Base-by-base conservation (phyloP, 2,329 filamentous ascomycete species). In the Trichoderma sp. region DNA sequence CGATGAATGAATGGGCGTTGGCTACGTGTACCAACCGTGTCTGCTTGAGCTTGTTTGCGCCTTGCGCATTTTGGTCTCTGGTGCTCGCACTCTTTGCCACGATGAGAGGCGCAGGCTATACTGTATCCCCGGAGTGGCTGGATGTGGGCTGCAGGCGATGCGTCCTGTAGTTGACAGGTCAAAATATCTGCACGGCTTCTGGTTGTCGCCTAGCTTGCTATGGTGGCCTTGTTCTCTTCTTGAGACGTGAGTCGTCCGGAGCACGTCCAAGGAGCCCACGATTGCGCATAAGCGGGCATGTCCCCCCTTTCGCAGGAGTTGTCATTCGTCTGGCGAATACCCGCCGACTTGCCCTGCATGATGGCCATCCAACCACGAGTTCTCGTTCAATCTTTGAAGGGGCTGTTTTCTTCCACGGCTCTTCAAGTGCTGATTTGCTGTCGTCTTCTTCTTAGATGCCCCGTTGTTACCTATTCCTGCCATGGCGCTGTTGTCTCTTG, bases 1-100 rank as follows among this genome's bases (percentile, higher is more conserved):
- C 12, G 34, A 14, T 52, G 50, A 28, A 52, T 52, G 50, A 34
- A 48, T 48, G 47, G 47, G 50, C 50, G n/a, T 52, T 34, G 50
- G 50, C 50, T 52, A 52, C 50, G 50, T 52, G 50, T 52, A 52
- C 50, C 30, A 28, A 52, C 50, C 50, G 30, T 52, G 50, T 26
- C 50, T 30, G 28, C 50, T 52, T 34, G 28, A 10, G n/a, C 50
- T 34, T 52, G 48, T 51, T 39, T 39, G 34, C 34, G 34, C 34
- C 34, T 39, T 39, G 34, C 43, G 43, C 17, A 19, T 17, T 10
- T 19, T 45, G n/a, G 50, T 34, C 28, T 17, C 48, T 0, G 9
- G 48, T 51, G 9, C 26, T n/a, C 26, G 50, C 30, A 52, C 50
- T 52, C 30, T 14, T 5, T 39, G 34, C 34, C 26, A 9, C 34